These are phyloP conservation scores for Cladophialophora carrionii DNA, from an alignment of 2,329 filamentous ascomycete genomes.

Conservation along the genomic window DNA sequence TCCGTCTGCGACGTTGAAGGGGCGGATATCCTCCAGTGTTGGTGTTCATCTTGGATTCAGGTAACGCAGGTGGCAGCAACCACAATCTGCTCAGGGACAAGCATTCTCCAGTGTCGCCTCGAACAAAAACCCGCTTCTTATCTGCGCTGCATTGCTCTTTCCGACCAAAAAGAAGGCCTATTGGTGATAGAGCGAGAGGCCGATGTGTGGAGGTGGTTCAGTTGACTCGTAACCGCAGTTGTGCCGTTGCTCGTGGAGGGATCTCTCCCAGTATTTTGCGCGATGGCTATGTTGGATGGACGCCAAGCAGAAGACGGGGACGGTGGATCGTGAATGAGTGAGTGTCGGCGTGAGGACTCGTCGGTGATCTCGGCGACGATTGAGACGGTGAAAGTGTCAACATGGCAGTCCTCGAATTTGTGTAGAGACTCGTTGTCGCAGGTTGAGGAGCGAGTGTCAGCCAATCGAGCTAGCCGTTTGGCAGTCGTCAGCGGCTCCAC, in stretches of 20 bases:
- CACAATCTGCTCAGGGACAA: constrained; percentile 8
- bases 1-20: constrained; percentile 36
- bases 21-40: constrained; percentile 26
- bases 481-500: constrained; percentile 18
- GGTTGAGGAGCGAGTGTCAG: constrained; percentile 6
- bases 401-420: constrained; percentile 11
- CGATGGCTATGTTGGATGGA: not conserved
- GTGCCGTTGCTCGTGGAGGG: not conserved
- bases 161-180: not conserved
- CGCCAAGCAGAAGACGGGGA: not conserved
- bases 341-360: not conserved
- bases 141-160: constrained; percentile 8
- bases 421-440: constrained; percentile 20
- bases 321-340: not conserved
- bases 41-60: constrained; percentile 22
- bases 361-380: constrained; percentile 4
- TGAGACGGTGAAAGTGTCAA: constrained; percentile 24
- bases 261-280: not conserved
- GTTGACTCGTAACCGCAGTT: constrained; percentile 9
- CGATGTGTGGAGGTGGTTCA: constrained; percentile 5
- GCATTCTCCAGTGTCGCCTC: constrained; percentile 21
- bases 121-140: constrained; percentile 5
- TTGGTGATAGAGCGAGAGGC: not conserved
- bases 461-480: constrained; percentile 9
- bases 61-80: constrained; percentile 15